Conservation (phyloP, 768 basidiomycete species). For the Peribolospora baueri region DNA sequence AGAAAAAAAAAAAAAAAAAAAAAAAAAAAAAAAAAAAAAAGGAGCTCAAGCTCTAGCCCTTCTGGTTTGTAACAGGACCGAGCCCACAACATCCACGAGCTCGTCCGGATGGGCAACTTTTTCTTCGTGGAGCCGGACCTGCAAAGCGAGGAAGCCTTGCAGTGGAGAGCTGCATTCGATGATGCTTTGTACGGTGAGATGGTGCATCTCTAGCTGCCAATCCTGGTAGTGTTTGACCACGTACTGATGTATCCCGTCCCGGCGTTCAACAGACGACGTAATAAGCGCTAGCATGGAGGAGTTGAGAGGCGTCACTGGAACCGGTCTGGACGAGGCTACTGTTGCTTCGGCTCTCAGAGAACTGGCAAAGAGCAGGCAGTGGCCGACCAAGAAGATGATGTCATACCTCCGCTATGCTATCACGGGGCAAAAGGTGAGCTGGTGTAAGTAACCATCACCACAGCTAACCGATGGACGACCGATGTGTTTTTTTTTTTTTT, state of each 20-base stretch:
- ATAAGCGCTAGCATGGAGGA: neutral
- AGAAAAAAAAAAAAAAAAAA: constrained; percentile 18
- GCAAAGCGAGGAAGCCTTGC: constrained; percentile 30
- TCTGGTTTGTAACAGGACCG: constrained; percentile 30
- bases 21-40: constrained; percentile 38
- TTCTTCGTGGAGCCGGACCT: constrained; percentile 53
- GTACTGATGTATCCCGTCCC: neutral
- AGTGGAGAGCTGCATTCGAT: constrained; percentile 9
- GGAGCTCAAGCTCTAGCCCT: constrained; percentile 28
- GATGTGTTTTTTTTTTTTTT: neutral
- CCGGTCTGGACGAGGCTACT: neutral
- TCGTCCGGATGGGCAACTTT: constrained; percentile 43
- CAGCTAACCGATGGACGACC: neutral
- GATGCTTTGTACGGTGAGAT: constrained; percentile 11
- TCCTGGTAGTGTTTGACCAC: neutral
- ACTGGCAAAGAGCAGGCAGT: neutral
- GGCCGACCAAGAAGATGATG: constrained; percentile 27
- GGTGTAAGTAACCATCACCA: neutral
- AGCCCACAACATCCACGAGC: constrained; percentile 42
- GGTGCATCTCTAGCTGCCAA: constrained; percentile 12
- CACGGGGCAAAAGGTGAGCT: constrained; percentile 56
- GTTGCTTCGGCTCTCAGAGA: neutral
- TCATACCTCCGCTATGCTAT: constrained; percentile 48
- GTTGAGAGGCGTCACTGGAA: neutral
- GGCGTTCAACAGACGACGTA: constrained; percentile 20